Evolutionary conservation across 441 rosid genomes (phyloP), one percentile per base, ranked within the genome.

Genomic region (Mallotus repandus): DNA sequence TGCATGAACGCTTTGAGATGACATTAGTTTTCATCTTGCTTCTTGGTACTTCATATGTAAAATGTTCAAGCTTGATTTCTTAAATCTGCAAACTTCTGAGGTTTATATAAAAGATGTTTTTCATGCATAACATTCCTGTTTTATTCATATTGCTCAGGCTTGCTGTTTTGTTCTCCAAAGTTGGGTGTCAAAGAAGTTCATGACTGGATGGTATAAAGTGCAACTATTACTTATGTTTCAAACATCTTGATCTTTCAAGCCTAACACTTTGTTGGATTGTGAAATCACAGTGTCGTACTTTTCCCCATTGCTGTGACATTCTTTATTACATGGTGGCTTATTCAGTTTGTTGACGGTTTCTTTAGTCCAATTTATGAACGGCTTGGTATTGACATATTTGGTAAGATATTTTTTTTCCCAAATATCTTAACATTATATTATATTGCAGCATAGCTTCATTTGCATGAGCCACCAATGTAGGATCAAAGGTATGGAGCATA

Each of bases 261-360:
- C 73, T 84, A 65, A 86, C 59, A 62, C 21, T 70, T 12, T 63
- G 22, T 66, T 77, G 74, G 32, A 71, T 66, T 68, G 59, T 74
- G 19, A 66, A 78, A 4, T 77, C 85, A 87, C 89, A 95, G 99
- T 77, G 99, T 93, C 22, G 96, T 95, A 72, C 89, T 95, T 63
- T 92, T 95, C 81, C 99, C 98, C 1, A 86, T 95, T 74, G 99
- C 97, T 1, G 92, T 95, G 78, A 95, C 97, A 70, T 93, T 95
- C 84, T 92, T 91, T 58, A 72, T 93, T 57, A 91, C 99, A n/a
- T 91, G 99, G 98, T 95, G 96, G 99, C 88, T 95, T 85, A 83
- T 95, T 80, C 95, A 90, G 83, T 95, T 93, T 85, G 91, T 95
- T 55, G 97, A 92, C 74, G 96, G 98, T 65, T 95, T 95, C 87